Evolutionary conservation across 345 rosid genomes (phyloP).

Genomic region (Ailanthus altissimus): DNA sequence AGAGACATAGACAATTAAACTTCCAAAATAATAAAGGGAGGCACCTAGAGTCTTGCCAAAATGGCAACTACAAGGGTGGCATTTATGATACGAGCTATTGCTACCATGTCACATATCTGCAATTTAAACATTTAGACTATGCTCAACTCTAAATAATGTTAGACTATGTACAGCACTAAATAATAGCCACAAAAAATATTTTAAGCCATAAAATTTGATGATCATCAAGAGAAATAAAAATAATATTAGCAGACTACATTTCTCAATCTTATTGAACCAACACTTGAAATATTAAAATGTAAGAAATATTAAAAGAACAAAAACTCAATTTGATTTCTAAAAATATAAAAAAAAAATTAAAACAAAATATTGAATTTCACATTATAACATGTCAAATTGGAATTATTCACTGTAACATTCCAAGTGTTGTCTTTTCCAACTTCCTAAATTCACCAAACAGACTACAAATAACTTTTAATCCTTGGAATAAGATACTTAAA

Average conservation of each 20-base stretch:
- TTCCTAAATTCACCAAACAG: not conserved
- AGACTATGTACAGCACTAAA: not conserved
- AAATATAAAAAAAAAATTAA: not conserved
- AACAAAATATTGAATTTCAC: not conserved
- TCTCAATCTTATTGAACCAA: not conserved
- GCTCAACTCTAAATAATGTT: not conserved
- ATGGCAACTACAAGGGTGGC: too few relatives aligned
- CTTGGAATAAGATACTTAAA: too few relatives aligned
- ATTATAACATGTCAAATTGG: not conserved
- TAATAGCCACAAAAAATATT: not conserved
- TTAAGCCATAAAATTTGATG: not conserved
- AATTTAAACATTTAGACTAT: conserved; percentile 18
- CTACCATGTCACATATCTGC: conserved; percentile 62
- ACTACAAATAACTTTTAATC: too few relatives aligned
- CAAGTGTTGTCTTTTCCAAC: not conserved
- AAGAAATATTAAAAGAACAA: too few relatives aligned
- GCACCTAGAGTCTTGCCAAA: conserved; percentile 36
- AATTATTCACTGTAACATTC: not conserved
- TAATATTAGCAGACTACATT: not conserved
- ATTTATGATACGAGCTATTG: too few relatives aligned
- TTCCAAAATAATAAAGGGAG: not conserved
- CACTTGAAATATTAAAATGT: not conserved
- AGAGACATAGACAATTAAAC: not conserved
- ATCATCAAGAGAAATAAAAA: not conserved
- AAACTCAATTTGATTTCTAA: not conserved